Evolutionary conservation across 805 yeast species (phyloP), one percentile per base, ranked within the genome.

Genomic region (Candida xyloterini): DNA sequence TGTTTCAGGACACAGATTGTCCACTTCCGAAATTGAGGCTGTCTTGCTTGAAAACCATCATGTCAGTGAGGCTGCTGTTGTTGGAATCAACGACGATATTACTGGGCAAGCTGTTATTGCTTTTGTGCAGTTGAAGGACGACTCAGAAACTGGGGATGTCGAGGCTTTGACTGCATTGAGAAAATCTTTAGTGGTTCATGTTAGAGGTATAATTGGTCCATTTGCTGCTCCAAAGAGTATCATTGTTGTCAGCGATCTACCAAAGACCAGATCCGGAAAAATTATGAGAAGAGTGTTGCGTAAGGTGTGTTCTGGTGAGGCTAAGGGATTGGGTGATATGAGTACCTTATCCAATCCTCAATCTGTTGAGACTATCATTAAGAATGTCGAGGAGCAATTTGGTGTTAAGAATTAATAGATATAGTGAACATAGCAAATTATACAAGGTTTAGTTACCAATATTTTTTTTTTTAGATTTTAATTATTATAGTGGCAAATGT

Each of bases 91-190:
- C 46, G 98, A 93, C 64, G 99, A 93, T 57, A 74, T 93, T 59
- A 93, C 98, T 27, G 98, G 98, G 52, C 97, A 91, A 73, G 96
- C 98, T 9, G 95, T 91, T 49, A 84, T 89, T 54, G 98, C 98
- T 13, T 93, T 84, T 60, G 97, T 93, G 34, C 77, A 93, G 30
- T 75, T 93, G 62, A 87, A 87, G 68, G 73, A 71, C 38, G 74
- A 59, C 38, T 55, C 63, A 29, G 62, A 59, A 32, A 40, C 55
- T 21, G 68, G 67, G 40, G 76, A 63, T 46, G 63, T 60, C 30
- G 65, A 58, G 21, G 45, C 54, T n/a, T 69, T 74, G 55, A 80
- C 78, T 54, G 78, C 75, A 10, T 62, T 79, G 53, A 78, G 81
- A 63, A 78, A 77, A 65, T 88, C 85, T 62, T 78, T 95, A 49